Evolutionary conservation across 441 rosid species (phyloP), one percentile per base, ranked within the genome.

Genomic region (Erodium moschatum): DNA sequence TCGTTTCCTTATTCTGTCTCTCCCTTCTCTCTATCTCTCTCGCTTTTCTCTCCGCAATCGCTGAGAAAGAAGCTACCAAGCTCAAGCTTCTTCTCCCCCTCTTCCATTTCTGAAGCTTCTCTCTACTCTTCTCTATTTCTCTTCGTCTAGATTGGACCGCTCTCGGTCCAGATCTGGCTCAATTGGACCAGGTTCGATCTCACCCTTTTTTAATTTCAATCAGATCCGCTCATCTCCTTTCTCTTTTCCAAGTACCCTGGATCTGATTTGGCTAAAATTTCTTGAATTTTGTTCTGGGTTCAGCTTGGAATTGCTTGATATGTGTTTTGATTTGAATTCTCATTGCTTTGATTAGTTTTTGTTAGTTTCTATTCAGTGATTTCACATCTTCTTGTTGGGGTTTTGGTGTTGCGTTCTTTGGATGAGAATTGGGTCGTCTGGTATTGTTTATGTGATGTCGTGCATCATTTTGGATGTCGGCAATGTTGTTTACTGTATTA

Each of bases 11-110:
- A 72, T 58, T 67, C 12, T 40, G 27, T 16, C 33, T 67, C 40
- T 24, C 27, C 12, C 31, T 20, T 16, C 33, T 67, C 40, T 24
- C 27, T 24, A 24, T 24, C 27, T 24, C 27, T 24, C 27, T 24
- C 27, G 27, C 27, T 24, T 24, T 24, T 24, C 27, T 24, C 27
- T 24, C 27, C 27, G 27, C 27, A 33, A 52, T 65, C 69, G 50
- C 38, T 40, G 44, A 67, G 70, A 78, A 61, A 74, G 27, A 24
- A 24, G 27, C 27, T 24, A 24, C 27, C 27, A 24, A 24, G 27
- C 27, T 24, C 27, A 24, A 24, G 27, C 27, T 24, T 24, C 27
- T 24, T 24, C 27, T 24, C 27, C 27, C 27, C 2, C 18, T 16
- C 13, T 50, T 50, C 58, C 58, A 50, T 50, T 50, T 50, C 46